Conservation (phyloP, 805 yeast species). For the Komagataella phaffii region DNA sequence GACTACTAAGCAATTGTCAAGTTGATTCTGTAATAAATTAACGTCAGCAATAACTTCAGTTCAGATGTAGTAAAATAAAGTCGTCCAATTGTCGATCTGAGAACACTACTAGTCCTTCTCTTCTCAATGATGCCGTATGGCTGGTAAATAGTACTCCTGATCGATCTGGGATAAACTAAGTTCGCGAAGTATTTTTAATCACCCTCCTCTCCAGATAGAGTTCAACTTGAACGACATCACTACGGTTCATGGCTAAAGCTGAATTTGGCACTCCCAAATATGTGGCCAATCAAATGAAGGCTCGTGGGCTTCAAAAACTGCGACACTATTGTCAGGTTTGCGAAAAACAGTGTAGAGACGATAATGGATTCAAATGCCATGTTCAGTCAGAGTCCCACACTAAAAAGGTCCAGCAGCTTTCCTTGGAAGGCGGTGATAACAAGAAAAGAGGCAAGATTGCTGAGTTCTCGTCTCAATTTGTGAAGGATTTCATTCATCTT, state of each 20-base stretch:
- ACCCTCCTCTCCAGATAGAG: not conserved
- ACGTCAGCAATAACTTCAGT: not conserved
- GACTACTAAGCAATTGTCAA: not conserved
- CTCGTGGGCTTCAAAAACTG: conserved; percentile 75
- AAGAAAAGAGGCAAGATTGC: conserved; percentile 27
- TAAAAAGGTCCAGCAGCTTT: conserved; percentile 36
- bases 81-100: too few species aligned
- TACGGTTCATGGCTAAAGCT: conserved; percentile 33
- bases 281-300: conserved; percentile 64
- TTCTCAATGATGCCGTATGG: too few species aligned
- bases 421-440: conserved; percentile 19
- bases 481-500: conserved; percentile 47
- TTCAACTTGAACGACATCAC: not conserved
- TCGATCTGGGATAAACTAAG: not conserved
- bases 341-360: conserved; percentile 88
- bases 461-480: conserved; percentile 47
- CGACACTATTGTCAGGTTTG: conserved; percentile 87
- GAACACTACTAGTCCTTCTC: too few species aligned
- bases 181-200: not conserved
- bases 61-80: not conserved
- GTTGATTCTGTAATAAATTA: not conserved
- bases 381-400: conserved; percentile 70
- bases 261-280: conserved; percentile 58
- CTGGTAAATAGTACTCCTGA: too few species aligned
- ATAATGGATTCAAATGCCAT: conserved; percentile 90